Evolutionary conservation across 2,329 filamentous ascomycete species (phyloP).

Genomic region (Hypoxylon sp.): DNA sequence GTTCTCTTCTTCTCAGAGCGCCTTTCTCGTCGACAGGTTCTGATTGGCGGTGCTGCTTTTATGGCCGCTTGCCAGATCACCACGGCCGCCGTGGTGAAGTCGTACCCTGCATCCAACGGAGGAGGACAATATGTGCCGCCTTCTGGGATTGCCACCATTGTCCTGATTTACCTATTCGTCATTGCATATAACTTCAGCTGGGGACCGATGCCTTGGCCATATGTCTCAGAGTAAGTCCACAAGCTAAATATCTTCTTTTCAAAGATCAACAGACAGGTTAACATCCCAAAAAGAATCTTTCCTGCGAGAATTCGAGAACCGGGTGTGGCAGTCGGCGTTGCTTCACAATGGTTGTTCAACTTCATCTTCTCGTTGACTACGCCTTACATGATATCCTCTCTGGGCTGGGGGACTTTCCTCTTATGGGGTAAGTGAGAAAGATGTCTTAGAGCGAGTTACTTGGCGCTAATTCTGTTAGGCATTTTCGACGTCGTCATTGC

Average conservation of each 20-base stretch:
- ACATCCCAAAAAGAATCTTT: constrained; percentile 57
- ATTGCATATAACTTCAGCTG: constrained; percentile 65
- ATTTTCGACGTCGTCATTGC: constrained; percentile 59
- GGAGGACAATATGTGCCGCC: constrained; percentile 52
- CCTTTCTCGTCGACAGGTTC: constrained; percentile 58
- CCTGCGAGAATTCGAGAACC: constrained; percentile 62
- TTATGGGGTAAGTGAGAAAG: constrained; percentile 56
- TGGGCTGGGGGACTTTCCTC: constrained; percentile 63
- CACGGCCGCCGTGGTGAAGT: constrained; percentile 60
- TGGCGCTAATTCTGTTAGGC: constrained; percentile 28
- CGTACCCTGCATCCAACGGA: constrained; percentile 49
- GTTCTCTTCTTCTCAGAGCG: constrained; percentile 67
- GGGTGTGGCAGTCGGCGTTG: constrained; percentile 60
- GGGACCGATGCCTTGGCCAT: constrained; percentile 66
- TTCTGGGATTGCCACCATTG: constrained; percentile 64
- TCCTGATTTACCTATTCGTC: constrained; percentile 68
- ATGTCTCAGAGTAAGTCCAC: constrained; percentile 57
- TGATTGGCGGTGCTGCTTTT: constrained; percentile 58
- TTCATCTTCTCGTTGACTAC: constrained; percentile 63
- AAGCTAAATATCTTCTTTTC: not conserved
- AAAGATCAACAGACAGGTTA: constrained; percentile 10
- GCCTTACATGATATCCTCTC: constrained; percentile 63
- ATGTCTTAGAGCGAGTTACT: not conserved
- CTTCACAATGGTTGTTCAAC: constrained; percentile 64
- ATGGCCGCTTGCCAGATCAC: constrained; percentile 62